A percentile compares a stretch with the other conserved stretches of the same genome.
These are phyloP conservation scores for Piromyces sp. DNA, from an alignment of 192 early-diverging fungal species.

Conservation along the genomic window DNA sequence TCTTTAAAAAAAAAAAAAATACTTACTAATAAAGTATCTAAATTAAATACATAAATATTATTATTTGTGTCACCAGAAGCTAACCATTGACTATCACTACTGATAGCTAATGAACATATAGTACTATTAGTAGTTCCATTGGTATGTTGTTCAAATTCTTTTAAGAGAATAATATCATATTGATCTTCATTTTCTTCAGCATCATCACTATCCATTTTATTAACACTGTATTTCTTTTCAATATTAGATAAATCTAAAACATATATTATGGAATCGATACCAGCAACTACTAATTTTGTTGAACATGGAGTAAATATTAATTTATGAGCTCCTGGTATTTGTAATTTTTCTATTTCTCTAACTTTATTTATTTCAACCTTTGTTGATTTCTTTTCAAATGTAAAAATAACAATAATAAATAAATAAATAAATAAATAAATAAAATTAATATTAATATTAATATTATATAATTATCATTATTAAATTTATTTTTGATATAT, in stretches of 20 bases:
- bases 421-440: not conserved
- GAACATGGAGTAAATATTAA: conserved; percentile 67
- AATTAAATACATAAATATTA: conserved; percentile 52
- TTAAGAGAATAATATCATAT: not conserved
- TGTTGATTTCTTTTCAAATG: not conserved
- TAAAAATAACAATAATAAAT: not conserved
- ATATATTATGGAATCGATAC: conserved; percentile 52
- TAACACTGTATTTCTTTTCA: conserved; percentile 40
- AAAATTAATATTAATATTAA: no score
- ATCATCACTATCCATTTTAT: conserved; percentile 17
- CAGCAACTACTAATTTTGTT: conserved; percentile 54
- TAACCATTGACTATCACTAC: conserved; percentile 61
- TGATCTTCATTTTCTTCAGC: conserved; percentile 12
- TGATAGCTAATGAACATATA: conserved; percentile 54
- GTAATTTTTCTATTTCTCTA: conserved; percentile 6
- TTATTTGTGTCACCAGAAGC: conserved; percentile 59
- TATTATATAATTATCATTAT: no score
- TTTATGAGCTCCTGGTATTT: conserved; percentile 34
- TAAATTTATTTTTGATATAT: no score
- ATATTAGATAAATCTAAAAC: conserved; percentile 55
- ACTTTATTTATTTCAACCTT: conserved; percentile 1
- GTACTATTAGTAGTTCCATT: conserved; percentile 11
- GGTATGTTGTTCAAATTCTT: not conserved
- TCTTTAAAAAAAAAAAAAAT: no score
- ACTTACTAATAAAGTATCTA: conserved; percentile 49